Percentiles rank a stretch among this genome's conserved stretches.
phyloP scores from a whole-genome alignment of 495 filamentous ascomycete genomes.

The Astrothelium macrocarpum region DNA sequence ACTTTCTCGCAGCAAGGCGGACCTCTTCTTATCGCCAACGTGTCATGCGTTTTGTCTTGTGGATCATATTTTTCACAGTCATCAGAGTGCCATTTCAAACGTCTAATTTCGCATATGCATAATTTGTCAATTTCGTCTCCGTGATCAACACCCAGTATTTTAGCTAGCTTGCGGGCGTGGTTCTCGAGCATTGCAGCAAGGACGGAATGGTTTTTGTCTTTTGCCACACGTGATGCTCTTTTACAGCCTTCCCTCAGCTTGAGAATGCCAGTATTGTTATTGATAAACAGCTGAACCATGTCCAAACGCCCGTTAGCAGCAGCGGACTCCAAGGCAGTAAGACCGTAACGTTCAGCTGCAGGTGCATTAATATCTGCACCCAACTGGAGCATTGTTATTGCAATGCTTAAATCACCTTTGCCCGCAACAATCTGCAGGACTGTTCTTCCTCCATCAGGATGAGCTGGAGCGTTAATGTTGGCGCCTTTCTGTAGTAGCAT shows the following conservation, averaged over 20 bases:
- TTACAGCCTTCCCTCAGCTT: not conserved
- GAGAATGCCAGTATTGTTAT: not conserved
- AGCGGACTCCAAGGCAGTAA: not conserved
- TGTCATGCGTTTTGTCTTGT: too few species aligned
- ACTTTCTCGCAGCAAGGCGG: too few species aligned
- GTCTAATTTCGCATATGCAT: not conserved
- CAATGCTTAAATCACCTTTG: not conserved
- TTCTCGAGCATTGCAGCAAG: constrained; percentile 3
- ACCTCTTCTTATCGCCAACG: too few species aligned
- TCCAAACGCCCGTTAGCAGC: not conserved
- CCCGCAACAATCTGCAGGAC: not conserved
- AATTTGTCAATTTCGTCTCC: not conserved
- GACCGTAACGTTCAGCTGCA: not conserved
- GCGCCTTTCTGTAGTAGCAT: not conserved
- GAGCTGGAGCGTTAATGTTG: not conserved
- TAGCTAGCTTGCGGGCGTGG: not conserved
- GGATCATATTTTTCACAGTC: not conserved
- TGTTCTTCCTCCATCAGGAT: not conserved
- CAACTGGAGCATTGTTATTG: not conserved
- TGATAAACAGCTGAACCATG: not conserved
- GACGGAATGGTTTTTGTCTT: not conserved
- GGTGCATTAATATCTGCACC: not conserved
- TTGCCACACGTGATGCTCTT: not conserved
- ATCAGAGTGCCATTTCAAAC: not conserved
- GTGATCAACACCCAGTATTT: not conserved